Percentiles rank a stretch among this genome's conserved stretches.
Evolutionary conservation across 2,329 filamentous ascomycete species (phyloP).

Genomic region (Fusarium odoratissimum): DNA sequence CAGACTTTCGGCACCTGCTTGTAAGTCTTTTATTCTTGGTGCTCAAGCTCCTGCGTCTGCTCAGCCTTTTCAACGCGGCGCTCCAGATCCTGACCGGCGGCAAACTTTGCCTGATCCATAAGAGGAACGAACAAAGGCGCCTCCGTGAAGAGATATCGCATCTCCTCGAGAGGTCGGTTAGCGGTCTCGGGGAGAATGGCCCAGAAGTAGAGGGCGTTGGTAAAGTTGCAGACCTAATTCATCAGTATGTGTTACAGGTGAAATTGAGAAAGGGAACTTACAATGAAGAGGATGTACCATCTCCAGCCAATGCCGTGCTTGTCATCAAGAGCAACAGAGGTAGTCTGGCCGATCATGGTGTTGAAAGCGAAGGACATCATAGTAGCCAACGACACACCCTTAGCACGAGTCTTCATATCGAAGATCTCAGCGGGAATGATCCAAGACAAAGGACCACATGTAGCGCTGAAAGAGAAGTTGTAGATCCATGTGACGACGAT

Average conservation of each 20-base stretch:
- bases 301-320: conserved; percentile 57
- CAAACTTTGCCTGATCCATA: conserved; percentile 57
- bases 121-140: conserved; percentile 71
- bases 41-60: conserved; percentile 25
- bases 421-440: conserved; percentile 77
- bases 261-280: not conserved
- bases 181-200: conserved; percentile 74
- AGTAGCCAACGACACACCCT: conserved; percentile 78
- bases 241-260: rapidly evolving
- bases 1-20: too few species aligned
- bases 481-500: conserved; percentile 30
- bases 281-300: conserved; percentile 60
- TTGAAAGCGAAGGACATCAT: conserved; percentile 80
- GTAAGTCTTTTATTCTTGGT: conserved; percentile 1
- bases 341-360: conserved; percentile 75
- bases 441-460: conserved; percentile 47
- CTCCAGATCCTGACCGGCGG: conserved; percentile 24
- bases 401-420: conserved; percentile 77
- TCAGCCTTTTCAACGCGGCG: conserved; percentile 24
- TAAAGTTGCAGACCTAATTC: conserved; percentile 68
- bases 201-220: conserved; percentile 65
- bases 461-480: conserved; percentile 29
- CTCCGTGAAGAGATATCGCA: conserved; percentile 74
- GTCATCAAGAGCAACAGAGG: conserved; percentile 60
- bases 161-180: conserved; percentile 73